phyloP scores from a whole-genome alignment of 495 filamentous ascomycete species.

The Penicillium angulare region DNA sequence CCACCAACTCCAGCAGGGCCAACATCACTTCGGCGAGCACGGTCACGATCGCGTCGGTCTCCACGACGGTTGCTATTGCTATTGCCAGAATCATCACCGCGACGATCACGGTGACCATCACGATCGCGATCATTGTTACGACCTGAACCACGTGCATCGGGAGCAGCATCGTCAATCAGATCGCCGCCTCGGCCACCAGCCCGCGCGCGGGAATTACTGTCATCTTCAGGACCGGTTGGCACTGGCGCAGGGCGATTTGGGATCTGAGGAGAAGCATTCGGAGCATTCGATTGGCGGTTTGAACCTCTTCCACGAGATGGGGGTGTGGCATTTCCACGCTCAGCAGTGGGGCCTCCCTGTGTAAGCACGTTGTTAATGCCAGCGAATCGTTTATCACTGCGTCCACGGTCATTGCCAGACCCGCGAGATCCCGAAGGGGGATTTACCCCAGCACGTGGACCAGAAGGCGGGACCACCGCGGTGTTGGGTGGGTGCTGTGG shows the following conservation, averaged over 20 bases:
- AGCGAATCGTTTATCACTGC: conserved; percentile 45
- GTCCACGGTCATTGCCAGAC: conserved; percentile 37
- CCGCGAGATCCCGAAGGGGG: conserved; percentile 30
- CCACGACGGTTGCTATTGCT: conserved; percentile 35
- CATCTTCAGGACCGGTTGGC: conserved; percentile 25
- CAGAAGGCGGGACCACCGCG: conserved; percentile 37
- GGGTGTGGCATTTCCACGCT: conserved; percentile 31
- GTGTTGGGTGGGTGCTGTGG: conserved; percentile 4
- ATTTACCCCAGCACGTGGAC: conserved; percentile 32
- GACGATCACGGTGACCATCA: conserved; percentile 30
- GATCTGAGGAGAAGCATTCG: conserved; percentile 31
- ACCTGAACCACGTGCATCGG: conserved; percentile 28
- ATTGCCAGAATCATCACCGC: conserved; percentile 28
- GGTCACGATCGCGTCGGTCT: conserved; percentile 39
- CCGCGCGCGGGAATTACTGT: conserved; percentile 18
- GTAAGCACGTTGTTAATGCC: conserved; percentile 46
- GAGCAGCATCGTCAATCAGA: conserved; percentile 30
- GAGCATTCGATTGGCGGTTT: conserved; percentile 28
- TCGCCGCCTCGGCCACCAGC: conserved; percentile 31
- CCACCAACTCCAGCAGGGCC: conserved; percentile 23
- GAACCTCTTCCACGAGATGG: conserved; percentile 40
- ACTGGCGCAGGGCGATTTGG: conserved; percentile 27
- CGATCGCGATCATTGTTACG: conserved; percentile 27
- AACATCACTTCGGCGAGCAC: conserved; percentile 38
- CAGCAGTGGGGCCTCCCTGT: conserved; percentile 35